Evolutionary conservation across 495 filamentous ascomycete genomes (phyloP), one percentile per base, ranked within the genome.

Genomic region (Bacidia gigantensis): DNA sequence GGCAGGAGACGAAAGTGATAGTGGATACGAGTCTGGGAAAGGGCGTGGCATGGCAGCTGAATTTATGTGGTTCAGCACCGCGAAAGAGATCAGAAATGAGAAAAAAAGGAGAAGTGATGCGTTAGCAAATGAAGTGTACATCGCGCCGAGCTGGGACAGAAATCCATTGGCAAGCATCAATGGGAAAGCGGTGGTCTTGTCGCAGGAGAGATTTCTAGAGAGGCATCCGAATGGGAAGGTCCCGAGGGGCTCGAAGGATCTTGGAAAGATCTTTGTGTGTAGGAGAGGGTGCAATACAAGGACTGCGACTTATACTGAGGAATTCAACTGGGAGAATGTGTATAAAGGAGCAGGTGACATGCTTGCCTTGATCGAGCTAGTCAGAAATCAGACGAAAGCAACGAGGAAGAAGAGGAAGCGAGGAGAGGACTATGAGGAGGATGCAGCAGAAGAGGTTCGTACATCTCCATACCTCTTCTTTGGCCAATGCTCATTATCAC

Each of bases 31-130:
- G 9, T 53, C 70, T 21, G 60, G 72, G 57, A 32, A 2, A 18
- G 46, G 9, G 9, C 73, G 76, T 3, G 63, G 60, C 47, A 50
- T 50, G 63, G 75, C 77, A 3, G 86, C 82, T 44, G 81, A 83
- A 56, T 87, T 95, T 62, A 75, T 83, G 73, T 98, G 92, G 92
- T 95, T 97, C 59, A 87, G 84, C 11, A 86, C 86, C 1, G 80
- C 89, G 56, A 84, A 84, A 56, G 92, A 97, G 67, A 88, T 97
- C 54, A 75, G 82, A 59, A 79, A 82, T 56, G 81, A 81, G 60
- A 77, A 82, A 59, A 93, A 88, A 71, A 90, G 87, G 71, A 72
- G 87, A 60, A 74, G 71, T 14, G 92, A 98, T 68, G 87, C 77
- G 39, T 59, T 94, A 45, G 77, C 80, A 70, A 93, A 95, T 59